phyloP scores from a whole-genome alignment of 768 basidiomycete genomes.

The Symmetrospora coprosmae region DNA sequence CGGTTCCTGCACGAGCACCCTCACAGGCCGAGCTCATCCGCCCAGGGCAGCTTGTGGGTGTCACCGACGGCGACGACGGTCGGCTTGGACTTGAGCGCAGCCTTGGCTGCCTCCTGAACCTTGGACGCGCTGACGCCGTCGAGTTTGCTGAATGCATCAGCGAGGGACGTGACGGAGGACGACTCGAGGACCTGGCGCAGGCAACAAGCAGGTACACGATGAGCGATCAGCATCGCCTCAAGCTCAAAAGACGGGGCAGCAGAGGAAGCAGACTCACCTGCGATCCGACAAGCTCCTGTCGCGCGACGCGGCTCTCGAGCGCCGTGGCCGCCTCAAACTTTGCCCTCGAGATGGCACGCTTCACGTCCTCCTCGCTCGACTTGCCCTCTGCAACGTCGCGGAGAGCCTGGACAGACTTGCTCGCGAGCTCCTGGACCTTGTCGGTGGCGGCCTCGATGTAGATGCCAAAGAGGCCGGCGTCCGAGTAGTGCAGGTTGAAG shows the following conservation, averaged over 20 bases:
- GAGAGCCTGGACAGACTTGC: slow-evolving; percentile 55
- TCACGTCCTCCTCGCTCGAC: slow-evolving; percentile 55
- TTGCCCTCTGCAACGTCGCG: slow-evolving; percentile 42
- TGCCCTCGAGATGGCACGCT: slow-evolving; percentile 70
- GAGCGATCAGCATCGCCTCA: neutral
- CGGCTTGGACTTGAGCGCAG: slow-evolving; percentile 60
- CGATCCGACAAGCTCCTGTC: slow-evolving; percentile 49
- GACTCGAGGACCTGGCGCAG: slow-evolving; percentile 32
- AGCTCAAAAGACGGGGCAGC: neutral
- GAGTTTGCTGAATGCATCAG: slow-evolving; percentile 51
- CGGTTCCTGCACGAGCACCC: too few species aligned
- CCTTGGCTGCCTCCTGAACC: slow-evolving; percentile 48
- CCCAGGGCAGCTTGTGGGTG: slow-evolving; percentile 53
- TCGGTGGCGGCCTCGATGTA: slow-evolving; percentile 56
- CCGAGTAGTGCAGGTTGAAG: slow-evolving; percentile 76
- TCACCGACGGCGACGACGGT: slow-evolving; percentile 80
- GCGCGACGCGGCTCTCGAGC: slow-evolving; percentile 55
- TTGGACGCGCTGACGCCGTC: slow-evolving; percentile 50
- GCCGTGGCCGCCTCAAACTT: slow-evolving; percentile 65
- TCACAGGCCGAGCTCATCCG: slow-evolving; percentile 31
- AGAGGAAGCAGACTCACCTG: slow-evolving; percentile 46
- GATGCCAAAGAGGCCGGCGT: slow-evolving; percentile 74
- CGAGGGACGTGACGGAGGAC: slow-evolving; percentile 47
- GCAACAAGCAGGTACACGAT: neutral
- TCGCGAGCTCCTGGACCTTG: slow-evolving; percentile 53